Evolutionary conservation across 2,329 filamentous ascomycete genomes (phyloP).

Genomic region (Bipolaris sorokiniana): DNA sequence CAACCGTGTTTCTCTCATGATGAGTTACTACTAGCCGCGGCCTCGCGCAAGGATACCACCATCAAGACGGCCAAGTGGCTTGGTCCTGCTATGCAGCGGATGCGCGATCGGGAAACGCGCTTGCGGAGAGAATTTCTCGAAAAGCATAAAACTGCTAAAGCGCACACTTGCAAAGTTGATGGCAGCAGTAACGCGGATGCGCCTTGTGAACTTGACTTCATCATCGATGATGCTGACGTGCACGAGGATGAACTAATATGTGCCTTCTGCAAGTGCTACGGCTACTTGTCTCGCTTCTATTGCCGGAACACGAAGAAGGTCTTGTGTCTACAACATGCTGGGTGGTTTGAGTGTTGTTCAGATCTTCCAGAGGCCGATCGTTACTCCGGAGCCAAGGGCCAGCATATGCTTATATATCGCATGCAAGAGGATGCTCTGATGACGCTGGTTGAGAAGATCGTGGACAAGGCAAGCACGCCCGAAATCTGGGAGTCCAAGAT

Average conservation of each 20-base stretch:
- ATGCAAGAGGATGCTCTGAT: conserved; percentile 74
- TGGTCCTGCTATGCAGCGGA: conserved; percentile 80
- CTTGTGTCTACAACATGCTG: conserved; percentile 82
- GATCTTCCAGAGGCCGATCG: conserved; percentile 69
- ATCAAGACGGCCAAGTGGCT: conserved; percentile 97
- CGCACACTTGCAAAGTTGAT: conserved; percentile 53
- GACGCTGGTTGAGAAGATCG: conserved; percentile 72
- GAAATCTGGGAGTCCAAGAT: conserved; percentile 92
- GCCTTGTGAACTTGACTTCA: conserved; percentile 40
- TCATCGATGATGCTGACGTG: conserved; percentile 68
- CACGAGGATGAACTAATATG: conserved; percentile 94
- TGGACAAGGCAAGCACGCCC: conserved; percentile 84
- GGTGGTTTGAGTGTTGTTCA: conserved; percentile 76
- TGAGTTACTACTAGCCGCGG: conserved; percentile 89
- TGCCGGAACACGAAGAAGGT: conserved; percentile 83
- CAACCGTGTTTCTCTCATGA: conserved; percentile 98
- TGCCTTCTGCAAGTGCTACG: conserved; percentile 87
- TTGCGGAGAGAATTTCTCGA: conserved; percentile 72
- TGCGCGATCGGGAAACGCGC: conserved; percentile 73
- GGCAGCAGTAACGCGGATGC: conserved; percentile 55
- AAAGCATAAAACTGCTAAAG: conserved; percentile 62
- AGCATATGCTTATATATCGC: conserved; percentile 79
- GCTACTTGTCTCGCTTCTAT: conserved; percentile 87
- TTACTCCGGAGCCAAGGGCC: conserved; percentile 59
- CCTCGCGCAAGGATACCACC: conserved; percentile 72